phyloP scores from a whole-genome alignment of 2,329 filamentous ascomycete species.

The Coleophoma eucalyptorum region DNA sequence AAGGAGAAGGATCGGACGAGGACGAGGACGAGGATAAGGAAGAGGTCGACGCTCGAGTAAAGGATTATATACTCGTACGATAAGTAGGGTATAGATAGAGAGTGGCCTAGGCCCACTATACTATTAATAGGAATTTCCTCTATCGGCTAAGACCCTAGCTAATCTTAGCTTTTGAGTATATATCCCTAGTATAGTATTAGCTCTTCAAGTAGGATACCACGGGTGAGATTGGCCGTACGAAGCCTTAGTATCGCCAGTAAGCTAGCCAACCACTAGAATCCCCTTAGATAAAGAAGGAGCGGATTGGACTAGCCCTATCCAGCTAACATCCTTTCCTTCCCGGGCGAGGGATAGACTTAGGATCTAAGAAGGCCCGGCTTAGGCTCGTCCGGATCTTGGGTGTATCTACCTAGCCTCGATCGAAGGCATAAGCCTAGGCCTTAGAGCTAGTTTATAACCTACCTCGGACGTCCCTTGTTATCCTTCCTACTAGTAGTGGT shows the following conservation, averaged over 20 bases:
- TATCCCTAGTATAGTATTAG: neutral
- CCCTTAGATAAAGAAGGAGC: too few species aligned
- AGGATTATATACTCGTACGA: neutral
- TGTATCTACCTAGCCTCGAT: too few species aligned
- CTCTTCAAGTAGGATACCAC: neutral
- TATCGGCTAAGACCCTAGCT: slow-evolving; percentile 4
- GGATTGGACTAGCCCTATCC: neutral
- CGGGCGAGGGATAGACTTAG: too few species aligned
- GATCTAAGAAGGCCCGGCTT: too few species aligned
- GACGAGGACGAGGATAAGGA: slow-evolving; percentile 2
- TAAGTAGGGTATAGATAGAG: neutral
- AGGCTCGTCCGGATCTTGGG: too few species aligned
- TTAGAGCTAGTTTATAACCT: too few species aligned
- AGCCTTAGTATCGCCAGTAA: too few species aligned
- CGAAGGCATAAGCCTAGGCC: too few species aligned
- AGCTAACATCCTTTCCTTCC: neutral
- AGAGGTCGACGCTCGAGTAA: neutral
- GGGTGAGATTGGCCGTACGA: neutral
- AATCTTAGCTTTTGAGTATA: slow-evolving; percentile 1
- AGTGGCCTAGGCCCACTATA: neutral
- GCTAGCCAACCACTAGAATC: too few species aligned
- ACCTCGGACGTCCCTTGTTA: neutral
- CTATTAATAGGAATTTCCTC: slow-evolving; percentile 4
- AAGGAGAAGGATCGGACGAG: slow-evolving; percentile 1
- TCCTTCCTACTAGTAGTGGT: slow-evolving; percentile 5